These are phyloP conservation scores for Coniosporium apollinis DNA, from an alignment of 495 filamentous ascomycete genomes.

Conservation along the genomic window DNA sequence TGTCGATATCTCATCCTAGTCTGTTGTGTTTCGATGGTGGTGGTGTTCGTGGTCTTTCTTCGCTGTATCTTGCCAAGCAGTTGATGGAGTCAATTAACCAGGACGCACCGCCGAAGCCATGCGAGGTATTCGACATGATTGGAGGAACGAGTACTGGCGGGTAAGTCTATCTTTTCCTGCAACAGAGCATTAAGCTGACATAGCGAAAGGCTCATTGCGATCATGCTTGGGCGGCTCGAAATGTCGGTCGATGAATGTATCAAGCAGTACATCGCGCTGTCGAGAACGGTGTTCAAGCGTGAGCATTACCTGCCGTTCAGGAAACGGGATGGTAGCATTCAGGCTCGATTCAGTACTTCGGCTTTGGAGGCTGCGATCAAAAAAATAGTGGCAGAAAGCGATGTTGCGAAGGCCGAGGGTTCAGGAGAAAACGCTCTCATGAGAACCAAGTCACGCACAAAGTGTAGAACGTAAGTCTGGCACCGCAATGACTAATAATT, in stretches of 20 bases:
- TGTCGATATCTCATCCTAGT: not conserved
- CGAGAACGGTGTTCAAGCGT: not conserved
- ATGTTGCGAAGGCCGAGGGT: not conserved
- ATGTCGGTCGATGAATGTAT: constrained; percentile 6
- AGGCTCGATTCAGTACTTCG: constrained; percentile 1
- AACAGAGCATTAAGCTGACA: not conserved
- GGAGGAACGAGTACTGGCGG: constrained; percentile 13
- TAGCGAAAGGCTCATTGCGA: constrained; percentile 6
- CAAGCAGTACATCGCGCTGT: not conserved
- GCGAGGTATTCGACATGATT: constrained; percentile 15
- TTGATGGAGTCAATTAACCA: constrained; percentile 11
- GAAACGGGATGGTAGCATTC: not conserved
- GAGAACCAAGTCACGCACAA: not conserved
- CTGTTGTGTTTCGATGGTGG: constrained; percentile 10
- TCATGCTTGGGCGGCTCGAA: constrained; percentile 9
- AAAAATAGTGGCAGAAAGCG: not conserved
- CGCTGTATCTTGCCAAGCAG: constrained; percentile 9
- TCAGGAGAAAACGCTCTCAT: constrained; percentile 1
- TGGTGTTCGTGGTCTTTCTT: constrained; percentile 12
- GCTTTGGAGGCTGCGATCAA: not conserved
- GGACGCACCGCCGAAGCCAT: constrained; percentile 9
- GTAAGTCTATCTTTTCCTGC: constrained; percentile 1
- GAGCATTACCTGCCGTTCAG: constrained; percentile 1
- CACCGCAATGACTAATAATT: not conserved
- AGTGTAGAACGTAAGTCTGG: constrained; percentile 1